Evolutionary conservation across 371 early-diverging fungal genomes (phyloP).

Genomic region (Circinella umbellata): DNA sequence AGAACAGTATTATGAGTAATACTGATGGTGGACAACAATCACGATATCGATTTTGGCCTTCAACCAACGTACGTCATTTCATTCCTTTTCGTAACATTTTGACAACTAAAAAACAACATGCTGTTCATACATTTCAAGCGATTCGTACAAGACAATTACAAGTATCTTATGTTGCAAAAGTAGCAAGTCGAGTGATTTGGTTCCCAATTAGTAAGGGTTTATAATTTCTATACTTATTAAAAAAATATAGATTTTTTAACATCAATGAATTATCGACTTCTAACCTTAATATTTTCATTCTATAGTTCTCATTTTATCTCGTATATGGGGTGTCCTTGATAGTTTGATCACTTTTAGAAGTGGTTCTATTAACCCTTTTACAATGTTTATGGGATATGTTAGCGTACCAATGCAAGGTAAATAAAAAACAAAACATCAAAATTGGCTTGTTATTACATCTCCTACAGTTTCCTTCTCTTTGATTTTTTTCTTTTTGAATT

Average conservation of each 20-base stretch:
- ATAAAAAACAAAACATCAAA: not conserved
- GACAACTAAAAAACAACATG: not conserved
- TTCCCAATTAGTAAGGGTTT: constrained; percentile 19
- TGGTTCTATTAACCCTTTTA: constrained; percentile 12
- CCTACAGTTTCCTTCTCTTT: not conserved
- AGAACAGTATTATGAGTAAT: not conserved
- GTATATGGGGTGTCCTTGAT: constrained; percentile 19
- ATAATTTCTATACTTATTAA: not conserved
- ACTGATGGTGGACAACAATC: no score
- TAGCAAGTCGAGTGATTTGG: constrained; percentile 18
- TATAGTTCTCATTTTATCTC: constrained; percentile 18
- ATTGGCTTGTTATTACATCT: no score
- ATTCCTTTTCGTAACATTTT: not conserved
- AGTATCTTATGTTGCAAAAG: constrained; percentile 14
- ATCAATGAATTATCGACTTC: not conserved
- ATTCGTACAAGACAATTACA: not conserved
- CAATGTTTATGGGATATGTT: constrained; percentile 13
- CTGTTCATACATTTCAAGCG: not conserved
- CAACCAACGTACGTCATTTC: no score
- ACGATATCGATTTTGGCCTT: no score
- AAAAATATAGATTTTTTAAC: no score
- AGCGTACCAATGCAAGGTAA: constrained; percentile 19
- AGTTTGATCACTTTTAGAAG: constrained; percentile 2
- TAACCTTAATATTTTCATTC: not conserved
- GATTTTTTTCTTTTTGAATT: not conserved